A percentile compares a stretch with the other conserved stretches of the same genome.
These are phyloP conservation scores for Annona squamosa DNA, from an alignment of 164 flowering plant species.

Conservation along the genomic window DNA sequence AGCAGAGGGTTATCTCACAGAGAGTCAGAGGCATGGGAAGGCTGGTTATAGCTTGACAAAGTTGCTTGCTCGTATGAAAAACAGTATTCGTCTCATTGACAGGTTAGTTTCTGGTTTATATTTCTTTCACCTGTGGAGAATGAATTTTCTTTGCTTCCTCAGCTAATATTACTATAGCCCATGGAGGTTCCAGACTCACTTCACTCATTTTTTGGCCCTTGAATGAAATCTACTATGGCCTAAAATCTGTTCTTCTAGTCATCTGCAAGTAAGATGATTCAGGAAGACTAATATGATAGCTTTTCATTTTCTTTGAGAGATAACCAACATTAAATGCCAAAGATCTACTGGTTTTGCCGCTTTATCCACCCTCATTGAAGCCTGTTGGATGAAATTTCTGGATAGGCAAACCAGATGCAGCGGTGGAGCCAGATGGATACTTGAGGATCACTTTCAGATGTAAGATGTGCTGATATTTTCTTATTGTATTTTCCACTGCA, in stretches of 20 bases:
- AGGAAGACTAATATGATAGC: not conserved
- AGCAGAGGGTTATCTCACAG: slow-evolving; percentile 87
- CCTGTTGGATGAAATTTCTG: not conserved
- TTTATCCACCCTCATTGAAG: not conserved
- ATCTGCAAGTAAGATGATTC: not conserved
- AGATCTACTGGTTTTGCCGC: not conserved
- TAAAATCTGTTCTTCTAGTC: not conserved
- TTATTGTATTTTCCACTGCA: not conserved
- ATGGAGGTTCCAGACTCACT: not conserved
- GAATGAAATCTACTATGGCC: not conserved
- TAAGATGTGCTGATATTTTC: not conserved
- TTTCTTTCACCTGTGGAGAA: not conserved
- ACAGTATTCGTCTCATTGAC: slow-evolving; percentile 69
- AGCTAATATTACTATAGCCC: not conserved
- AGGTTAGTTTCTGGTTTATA: slow-evolving; percentile 27
- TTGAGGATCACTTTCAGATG: not conserved
- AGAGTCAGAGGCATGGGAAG: slow-evolving; percentile 91
- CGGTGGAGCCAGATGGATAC: not conserved
- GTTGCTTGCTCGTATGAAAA: slow-evolving; percentile 75
- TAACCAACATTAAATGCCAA: not conserved
- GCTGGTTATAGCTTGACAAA: slow-evolving; percentile 84
- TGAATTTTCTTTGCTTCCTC: not conserved
- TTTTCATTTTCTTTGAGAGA: not conserved
- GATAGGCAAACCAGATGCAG: not conserved
- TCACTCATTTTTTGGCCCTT: not conserved